Base-by-base conservation (phyloP, 176 grass and related monocot genomes). In the Dactylis glomerata region DNA sequence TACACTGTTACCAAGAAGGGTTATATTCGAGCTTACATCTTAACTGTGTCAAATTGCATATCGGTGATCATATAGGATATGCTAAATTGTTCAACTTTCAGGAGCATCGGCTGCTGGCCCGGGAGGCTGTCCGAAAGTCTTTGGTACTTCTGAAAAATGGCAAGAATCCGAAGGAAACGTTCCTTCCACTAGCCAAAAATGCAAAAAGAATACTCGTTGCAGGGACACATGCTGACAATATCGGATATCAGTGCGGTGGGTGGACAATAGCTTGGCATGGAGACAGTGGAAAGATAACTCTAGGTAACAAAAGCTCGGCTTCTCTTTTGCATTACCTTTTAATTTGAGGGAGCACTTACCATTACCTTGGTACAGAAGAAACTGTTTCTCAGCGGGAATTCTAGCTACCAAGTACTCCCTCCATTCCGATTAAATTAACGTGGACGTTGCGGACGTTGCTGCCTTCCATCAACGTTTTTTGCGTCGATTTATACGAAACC, bases 101-200 rank as follows among this genome's bases (percentile, higher is more conserved):
- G 96, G 93, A 99, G 56, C 93, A 99, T 89, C 92, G 86, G 19
- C 62, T 96, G 45, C 78, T 96, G 56, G 96, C 89, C 57, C 90
- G 88, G 72, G 91, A 90, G 75, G 96, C 91, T 54, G 96, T 99
- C 74, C 86, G 88, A 24, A 96, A 92, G 54, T 99, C 96, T 76
- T 82, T 96, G 66, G 96, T 99, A 61, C 88, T 99, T 72, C 82
- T 99, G 13, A 96, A 98, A 96, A 94, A 99, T 86, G 91, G 91
- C 75, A 99, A 99, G 73, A 82, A 92, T 66, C 49, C 57, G 55
- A 89, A 81, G 47, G 76, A 82, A 56, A 51, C 74, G 11, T 92
- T 99, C 82, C 91, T 99, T 88, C 96, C 96, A 68, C 81, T 99
- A 71, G 86, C 81, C 28, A 96, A 87, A 94, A 85, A 92, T 84